Evolutionary conservation across 352 stramenopile genomes (phyloP).

Genomic region (Phytophthora kernoviae): DNA sequence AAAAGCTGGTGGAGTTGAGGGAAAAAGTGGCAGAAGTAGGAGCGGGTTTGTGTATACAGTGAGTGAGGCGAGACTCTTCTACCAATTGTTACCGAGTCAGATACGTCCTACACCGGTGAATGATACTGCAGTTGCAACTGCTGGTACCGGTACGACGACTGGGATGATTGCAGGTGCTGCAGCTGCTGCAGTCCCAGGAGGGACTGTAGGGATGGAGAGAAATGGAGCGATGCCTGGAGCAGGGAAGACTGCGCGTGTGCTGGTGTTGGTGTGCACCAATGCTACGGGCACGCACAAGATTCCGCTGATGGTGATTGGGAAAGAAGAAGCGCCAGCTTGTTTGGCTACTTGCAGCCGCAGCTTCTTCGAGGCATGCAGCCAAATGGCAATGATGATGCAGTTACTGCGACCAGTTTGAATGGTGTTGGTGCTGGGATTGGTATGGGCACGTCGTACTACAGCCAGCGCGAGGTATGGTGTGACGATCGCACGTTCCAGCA

Average conservation of each 20-base stretch:
- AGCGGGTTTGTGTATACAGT: slow-evolving; percentile 55
- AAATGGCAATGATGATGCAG: neutral
- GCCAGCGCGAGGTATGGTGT: slow-evolving; percentile 61
- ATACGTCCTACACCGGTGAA: slow-evolving; percentile 2
- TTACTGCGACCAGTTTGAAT: slow-evolving; percentile 1
- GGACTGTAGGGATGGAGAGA: slow-evolving; percentile 1
- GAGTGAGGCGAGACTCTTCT: slow-evolving; percentile 56
- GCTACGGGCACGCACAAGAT: slow-evolving; percentile 63
- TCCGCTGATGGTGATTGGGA: slow-evolving; percentile 53
- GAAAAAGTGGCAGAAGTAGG: slow-evolving; percentile 32
- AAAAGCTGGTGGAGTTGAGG: slow-evolving; percentile 33
- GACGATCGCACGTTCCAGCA: slow-evolving; percentile 56
- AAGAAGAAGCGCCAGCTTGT: slow-evolving; percentile 37
- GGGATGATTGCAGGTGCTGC: slow-evolving; percentile 13
- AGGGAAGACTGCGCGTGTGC: slow-evolving; percentile 37
- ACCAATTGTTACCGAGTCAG: slow-evolving; percentile 45
- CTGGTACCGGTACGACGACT: neutral
- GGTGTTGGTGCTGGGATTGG: slow-evolving; percentile 4
- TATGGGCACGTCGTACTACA: slow-evolving; percentile 34
- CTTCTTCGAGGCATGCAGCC: slow-evolving; percentile 6
- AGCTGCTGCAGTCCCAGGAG: neutral
- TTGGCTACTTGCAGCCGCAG: slow-evolving; percentile 18
- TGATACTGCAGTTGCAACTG: too few relatives aligned
- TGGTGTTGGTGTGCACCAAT: slow-evolving; percentile 59
- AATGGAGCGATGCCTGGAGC: neutral